Conservation (phyloP, 73 alveolate genomes). For the Paramecium sonneborni region DNA sequence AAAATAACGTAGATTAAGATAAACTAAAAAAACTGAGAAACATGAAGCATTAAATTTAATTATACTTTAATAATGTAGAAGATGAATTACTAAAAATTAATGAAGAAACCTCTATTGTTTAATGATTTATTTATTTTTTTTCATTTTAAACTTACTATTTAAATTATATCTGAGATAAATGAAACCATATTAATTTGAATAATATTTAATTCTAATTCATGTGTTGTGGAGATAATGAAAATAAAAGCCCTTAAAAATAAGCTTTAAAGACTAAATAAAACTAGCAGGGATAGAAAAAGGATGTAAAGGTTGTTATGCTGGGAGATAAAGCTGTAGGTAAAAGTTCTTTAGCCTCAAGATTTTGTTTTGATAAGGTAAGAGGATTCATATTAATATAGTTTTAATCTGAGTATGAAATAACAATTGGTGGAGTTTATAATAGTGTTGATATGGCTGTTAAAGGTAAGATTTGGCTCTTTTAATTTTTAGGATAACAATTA, state of each 20-base stretch:
- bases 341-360: conserved; percentile 66
- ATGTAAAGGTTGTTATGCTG: conserved; percentile 63
- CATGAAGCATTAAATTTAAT: conserved; percentile 8
- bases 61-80: conserved; percentile 24
- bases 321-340: conserved; percentile 73
- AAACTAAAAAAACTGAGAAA: background rate
- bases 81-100: conserved; percentile 39
- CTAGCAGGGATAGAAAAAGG: conserved; percentile 5
- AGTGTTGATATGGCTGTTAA: conserved; percentile 47
- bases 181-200: too few species aligned
- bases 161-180: background rate
- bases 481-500: conserved; percentile 35
- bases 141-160: background rate
- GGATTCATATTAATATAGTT: background rate
- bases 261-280: background rate
- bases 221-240: background rate
- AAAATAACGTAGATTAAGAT: background rate
- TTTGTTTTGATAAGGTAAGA: conserved; percentile 57
- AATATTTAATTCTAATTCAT: background rate
- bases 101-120: background rate
- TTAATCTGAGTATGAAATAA: conserved; percentile 29
- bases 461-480: background rate
- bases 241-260: background rate
- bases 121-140: background rate
- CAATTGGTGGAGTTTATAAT: conserved; percentile 58